A percentile compares a stretch with the other conserved stretches of the same genome.
These are phyloP conservation scores for Boletellus sp. DNA, from an alignment of 768 basidiomycete genomes.

Conservation along the genomic window DNA sequence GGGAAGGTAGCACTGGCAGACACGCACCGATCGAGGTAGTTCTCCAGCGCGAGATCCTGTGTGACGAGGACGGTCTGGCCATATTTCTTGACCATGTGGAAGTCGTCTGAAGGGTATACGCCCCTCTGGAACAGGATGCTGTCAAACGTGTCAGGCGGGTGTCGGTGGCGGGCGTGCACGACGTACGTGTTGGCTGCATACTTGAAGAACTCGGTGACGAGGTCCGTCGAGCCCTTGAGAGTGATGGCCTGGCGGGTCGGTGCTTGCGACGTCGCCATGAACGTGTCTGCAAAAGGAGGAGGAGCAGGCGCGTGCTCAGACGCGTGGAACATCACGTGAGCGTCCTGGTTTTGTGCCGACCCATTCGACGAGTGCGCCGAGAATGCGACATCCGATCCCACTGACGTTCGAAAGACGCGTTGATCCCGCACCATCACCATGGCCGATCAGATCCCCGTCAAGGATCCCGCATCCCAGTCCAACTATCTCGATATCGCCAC, in stretches of 20 bases:
- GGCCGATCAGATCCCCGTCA: constrained; percentile 10
- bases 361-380: too few species aligned
- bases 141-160: not conserved
- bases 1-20: not conserved
- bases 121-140: constrained; percentile 96
- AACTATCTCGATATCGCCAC: constrained; percentile 52
- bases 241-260: constrained; percentile 75
- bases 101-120: constrained; percentile 97
- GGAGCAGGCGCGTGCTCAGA: not conserved
- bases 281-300: not conserved
- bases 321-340: constrained; percentile 18
- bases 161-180: not conserved
- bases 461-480: constrained; percentile 51
- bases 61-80: constrained; percentile 94
- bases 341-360: too few species aligned
- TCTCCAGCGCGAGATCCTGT: constrained; percentile 88
- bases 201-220: constrained; percentile 99
- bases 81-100: constrained; percentile 99
- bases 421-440: constrained; percentile 3
- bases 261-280: constrained; percentile 46
- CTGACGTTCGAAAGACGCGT: not conserved
- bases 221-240: constrained; percentile 88
- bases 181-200: constrained; percentile 96
- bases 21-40: constrained; percentile 80
- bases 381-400: not conserved